Base-by-base conservation (phyloP, 2,329 filamentous ascomycete species). In the Venturia effusa region DNA sequence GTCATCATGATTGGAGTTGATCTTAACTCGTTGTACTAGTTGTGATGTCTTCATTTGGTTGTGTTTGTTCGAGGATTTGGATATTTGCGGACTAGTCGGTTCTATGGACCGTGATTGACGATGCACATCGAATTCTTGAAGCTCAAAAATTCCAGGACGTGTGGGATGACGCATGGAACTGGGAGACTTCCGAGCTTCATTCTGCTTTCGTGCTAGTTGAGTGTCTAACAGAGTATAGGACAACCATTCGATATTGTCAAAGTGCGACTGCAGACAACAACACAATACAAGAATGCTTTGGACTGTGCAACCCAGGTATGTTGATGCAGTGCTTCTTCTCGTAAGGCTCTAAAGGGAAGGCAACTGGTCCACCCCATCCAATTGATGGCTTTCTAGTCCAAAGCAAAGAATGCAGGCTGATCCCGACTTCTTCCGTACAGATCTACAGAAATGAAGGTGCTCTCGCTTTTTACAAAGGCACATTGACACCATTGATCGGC, bases 381-480 rank as follows among this genome's bases (percentile, higher is more conserved):
- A 15, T 8, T 15, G 37, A 39, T 39, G 37, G 37, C 37, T 5
- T 4, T 15, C 2, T n/a, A 19, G 15, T 17, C n/a, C 17, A 17
- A n/a, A 19, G 17, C 40, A 39, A 45, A 17, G 15, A 5, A 45
- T 51, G 17, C 19, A 27, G 45, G 45, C 45, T 51, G 22, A 51
- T 22, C 17, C 3, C 4, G 45, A 24, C 1, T 17, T 15, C 22
- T n/a, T 22, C 1, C 15, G n/a, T 17, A n/a, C 85, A 88, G 67
- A 97, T 99, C 78, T 90, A 90, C 77, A 86, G 85, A 71, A 88
- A 90, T 71, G 94, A 99, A 76, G 94, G 94, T 1, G 82, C 92
- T 2, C 78, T 89, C 15, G 94, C 94, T 64, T 99, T 99, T 81
- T 99, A 99, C 85, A 99, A 99, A 69, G 94, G 94, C 71, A 97